These are phyloP conservation scores for Tritrichomonas foetus DNA, from an alignment of 208 protist genomes.

Conservation along the genomic window DNA sequence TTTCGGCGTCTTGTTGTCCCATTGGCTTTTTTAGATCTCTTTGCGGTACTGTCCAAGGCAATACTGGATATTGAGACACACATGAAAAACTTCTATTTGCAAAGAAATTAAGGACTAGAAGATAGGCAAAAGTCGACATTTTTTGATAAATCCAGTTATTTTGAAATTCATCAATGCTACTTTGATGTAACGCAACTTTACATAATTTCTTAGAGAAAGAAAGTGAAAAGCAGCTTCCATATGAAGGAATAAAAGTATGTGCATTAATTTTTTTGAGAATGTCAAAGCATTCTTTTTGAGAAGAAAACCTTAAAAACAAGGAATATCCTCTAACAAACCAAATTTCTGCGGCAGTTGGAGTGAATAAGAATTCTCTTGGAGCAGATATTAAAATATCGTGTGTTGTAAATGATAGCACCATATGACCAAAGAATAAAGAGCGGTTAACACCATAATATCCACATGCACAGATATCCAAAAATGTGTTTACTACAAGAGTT, in stretches of 20 bases:
- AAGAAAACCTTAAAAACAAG: neutral
- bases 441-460: neutral
- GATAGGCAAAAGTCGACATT: neutral
- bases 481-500: neutral
- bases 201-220: neutral
- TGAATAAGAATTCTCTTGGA: neutral
- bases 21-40: neutral
- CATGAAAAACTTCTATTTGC: neutral
- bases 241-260: neutral
- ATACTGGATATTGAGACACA: neutral
- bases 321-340: neutral
- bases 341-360: neutral
- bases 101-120: neutral
- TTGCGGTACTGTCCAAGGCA: neutral
- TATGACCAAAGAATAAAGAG: neutral
- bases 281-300: neutral
- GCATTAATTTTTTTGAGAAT: neutral
- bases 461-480: neutral
- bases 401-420: neutral
- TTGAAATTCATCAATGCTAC: neutral
- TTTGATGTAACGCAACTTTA: neutral
- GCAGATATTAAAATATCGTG: neutral
- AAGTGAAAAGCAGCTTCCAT: neutral
- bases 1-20: neutral
- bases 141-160: neutral